Evolutionary conservation across 805 yeast species (phyloP), one percentile per base, ranked within the genome.

Genomic region (Metschnikowia rubicola): DNA sequence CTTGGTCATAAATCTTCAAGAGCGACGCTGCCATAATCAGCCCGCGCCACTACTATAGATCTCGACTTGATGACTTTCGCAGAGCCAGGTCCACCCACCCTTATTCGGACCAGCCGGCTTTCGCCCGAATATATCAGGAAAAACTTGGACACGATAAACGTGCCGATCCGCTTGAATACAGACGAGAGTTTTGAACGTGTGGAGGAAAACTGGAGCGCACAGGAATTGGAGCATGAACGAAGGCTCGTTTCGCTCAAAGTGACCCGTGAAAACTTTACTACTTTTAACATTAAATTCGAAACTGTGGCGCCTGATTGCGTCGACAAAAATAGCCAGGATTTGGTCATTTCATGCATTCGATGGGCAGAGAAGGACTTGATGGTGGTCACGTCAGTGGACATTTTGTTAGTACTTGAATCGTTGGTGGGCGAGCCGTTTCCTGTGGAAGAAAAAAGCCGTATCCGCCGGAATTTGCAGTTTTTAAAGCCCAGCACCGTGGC

Each of bases 371-470:
- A 70, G 40, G 62, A 63, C 33, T 65, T 72, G 49, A 74, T 69
- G 58, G 80, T 72, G 46, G 81, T 83, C 30, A 84, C 89, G 0
- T 78, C 84, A 2, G 88, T 83, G 15, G 89, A 84, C 59, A 70
- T 83, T 36, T 79, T 84, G 13, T 60, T 71, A 17, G 61, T 84
- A 6, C 63, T 84, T 32, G 88, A 84, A 57, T 71, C 73, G 47
- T 67, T 84, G 37, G 80, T 83, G 21, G 74, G 78, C 43, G 77
- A 75, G 52, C 62, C 61, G 39, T 83, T 84, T 60, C 70, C 78
- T 6, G 80, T 83, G 17, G 86, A 83, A 56, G 89, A 84, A 61
- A 84, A 84, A 63, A 84, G 84, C 62, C 68, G 89, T 43, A 81
- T 83, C 29, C 69, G 89, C 45, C 70, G 89, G 45, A 84, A 84